Evolutionary conservation across 2,329 filamentous ascomycete genomes (phyloP).

Genomic region (Xylariales sp.): DNA sequence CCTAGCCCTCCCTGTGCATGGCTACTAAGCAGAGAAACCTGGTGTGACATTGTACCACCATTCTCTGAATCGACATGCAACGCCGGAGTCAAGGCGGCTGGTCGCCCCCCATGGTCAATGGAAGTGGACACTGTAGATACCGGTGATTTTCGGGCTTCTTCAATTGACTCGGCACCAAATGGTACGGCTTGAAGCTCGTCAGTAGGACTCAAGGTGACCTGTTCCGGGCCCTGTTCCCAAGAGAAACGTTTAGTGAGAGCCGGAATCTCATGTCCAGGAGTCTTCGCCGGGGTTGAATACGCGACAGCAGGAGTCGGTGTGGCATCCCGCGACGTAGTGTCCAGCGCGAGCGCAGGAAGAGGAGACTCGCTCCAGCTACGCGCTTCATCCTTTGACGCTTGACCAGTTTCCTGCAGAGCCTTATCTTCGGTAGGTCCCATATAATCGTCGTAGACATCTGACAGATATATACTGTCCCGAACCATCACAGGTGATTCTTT

Average conservation of each 20-base stretch:
- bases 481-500: slow-evolving; percentile 14
- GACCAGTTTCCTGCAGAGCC: slow-evolving; percentile 21
- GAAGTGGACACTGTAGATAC: background rate
- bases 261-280: background rate
- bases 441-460: slow-evolving; percentile 64
- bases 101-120: background rate
- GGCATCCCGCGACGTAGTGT: too few species aligned
- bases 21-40: slow-evolving; percentile 33
- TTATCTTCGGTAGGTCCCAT: slow-evolving; percentile 50
- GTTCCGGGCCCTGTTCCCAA: slow-evolving; percentile 34
- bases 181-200: slow-evolving; percentile 7
- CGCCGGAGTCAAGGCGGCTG: slow-evolving; percentile 4
- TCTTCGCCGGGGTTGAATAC: slow-evolving; percentile 3
- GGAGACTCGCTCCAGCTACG: background rate
- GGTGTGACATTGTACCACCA: slow-evolving; percentile 25
- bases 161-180: background rate
- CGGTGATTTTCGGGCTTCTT: background rate
- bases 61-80: slow-evolving; percentile 13
- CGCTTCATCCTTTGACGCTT: slow-evolving; percentile 21
- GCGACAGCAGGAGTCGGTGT: slow-evolving; percentile 11
- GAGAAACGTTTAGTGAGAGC: slow-evolving; percentile 31
- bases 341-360: too few species aligned
- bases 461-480: slow-evolving; percentile 59
- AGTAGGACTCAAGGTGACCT: slow-evolving; percentile 12
- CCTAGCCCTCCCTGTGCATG: slow-evolving; percentile 23